Evolutionary conservation across 208 protist species (phyloP).

Genomic region (Phytomonas francai): DNA sequence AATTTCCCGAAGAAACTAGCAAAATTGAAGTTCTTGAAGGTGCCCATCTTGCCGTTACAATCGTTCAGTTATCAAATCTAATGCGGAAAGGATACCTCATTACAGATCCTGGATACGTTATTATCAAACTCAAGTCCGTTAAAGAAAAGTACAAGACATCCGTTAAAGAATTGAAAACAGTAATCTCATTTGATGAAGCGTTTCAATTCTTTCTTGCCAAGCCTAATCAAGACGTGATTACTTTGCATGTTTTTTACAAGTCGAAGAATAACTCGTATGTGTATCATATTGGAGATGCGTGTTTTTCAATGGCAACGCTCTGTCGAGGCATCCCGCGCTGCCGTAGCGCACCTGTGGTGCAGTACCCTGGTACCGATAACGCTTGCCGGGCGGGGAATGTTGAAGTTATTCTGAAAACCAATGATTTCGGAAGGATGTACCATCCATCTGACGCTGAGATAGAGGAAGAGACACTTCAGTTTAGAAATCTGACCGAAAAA

Average conservation of each 20-base stretch:
- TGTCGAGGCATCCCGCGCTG: conserved; percentile 63
- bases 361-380: conserved; percentile 68
- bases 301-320: conserved; percentile 80
- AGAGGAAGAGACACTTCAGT: conserved; percentile 54
- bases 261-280: conserved; percentile 51
- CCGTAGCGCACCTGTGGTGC: conserved; percentile 68
- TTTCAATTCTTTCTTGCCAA: conserved; percentile 86
- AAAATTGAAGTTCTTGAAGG: conserved; percentile 63
- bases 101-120: conserved; percentile 63
- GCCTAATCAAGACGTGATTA: conserved; percentile 85
- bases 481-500: conserved; percentile 48
- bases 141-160: conserved; percentile 90
- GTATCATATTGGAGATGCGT: conserved; percentile 78
- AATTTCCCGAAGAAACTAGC: conserved; percentile 31
- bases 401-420: conserved; percentile 70
- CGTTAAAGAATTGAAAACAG: conserved; percentile 55
- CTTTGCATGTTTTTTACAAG: conserved; percentile 82
- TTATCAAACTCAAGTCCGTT: conserved; percentile 86
- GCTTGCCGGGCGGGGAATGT: conserved; percentile 49
- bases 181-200: conserved; percentile 74
- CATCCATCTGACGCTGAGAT: conserved; percentile 46
- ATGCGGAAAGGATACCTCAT: conserved; percentile 52
- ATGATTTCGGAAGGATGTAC: conserved; percentile 73
- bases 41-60: conserved; percentile 71
- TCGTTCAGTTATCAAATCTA: conserved; percentile 64